Evolutionary conservation across 805 yeast species (phyloP).

Genomic region (Suhomyces pyralidae): DNA sequence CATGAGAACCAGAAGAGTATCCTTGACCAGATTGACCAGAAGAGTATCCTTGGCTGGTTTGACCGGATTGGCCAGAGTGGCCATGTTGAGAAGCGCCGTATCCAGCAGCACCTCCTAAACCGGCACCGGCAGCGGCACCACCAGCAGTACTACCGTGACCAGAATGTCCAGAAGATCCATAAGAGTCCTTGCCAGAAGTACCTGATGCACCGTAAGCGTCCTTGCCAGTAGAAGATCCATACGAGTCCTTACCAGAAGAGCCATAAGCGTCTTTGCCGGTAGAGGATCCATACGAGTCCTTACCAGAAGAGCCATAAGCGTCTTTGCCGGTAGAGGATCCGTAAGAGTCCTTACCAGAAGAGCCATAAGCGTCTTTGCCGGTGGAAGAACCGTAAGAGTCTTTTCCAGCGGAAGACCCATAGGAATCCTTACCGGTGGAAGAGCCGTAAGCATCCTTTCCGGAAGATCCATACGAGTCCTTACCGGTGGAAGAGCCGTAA

Average conservation of each 20-base stretch:
- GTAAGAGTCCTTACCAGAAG: neutral
- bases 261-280: too few species aligned
- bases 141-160: neutral
- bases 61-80: neutral
- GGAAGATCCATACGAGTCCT: slow-evolving; percentile 2
- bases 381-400: neutral
- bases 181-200: neutral
- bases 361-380: neutral
- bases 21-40: neutral
- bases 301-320: neutral
- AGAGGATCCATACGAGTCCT: neutral
- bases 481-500: neutral
- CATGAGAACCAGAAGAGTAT: neutral
- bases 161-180: slow-evolving; percentile 1
- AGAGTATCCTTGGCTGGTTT: neutral
- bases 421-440: neutral
- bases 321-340: neutral
- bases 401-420: neutral
- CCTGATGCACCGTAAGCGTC: too few species aligned
- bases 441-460: slow-evolving; percentile 1
- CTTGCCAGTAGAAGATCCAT: neutral
- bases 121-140: slow-evolving; percentile 1
- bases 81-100: slow-evolving; percentile 1
- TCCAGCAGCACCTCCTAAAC: slow-evolving; percentile 2
- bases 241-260: neutral